Conservation (phyloP, 2,329 filamentous ascomycete species). For the Scedosporium boydii region DNA sequence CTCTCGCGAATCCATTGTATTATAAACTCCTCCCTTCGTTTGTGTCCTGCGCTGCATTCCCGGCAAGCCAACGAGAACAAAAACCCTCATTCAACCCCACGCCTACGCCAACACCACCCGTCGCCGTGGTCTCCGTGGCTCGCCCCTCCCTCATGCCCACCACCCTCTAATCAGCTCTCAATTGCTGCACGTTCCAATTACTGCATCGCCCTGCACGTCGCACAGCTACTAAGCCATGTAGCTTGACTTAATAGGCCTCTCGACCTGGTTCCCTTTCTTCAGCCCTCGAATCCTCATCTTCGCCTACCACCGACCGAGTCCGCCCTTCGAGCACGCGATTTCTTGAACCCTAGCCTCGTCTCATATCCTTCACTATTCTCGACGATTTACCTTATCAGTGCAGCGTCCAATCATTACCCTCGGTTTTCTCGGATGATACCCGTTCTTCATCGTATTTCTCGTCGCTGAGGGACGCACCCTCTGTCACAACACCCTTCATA, state of each 20-base stretch:
- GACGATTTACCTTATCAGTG: neutral
- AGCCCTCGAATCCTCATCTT: neutral
- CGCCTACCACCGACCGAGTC: neutral
- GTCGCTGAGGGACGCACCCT: neutral
- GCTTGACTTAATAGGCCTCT: neutral
- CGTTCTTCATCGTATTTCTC: neutral
- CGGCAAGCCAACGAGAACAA: constrained; percentile 2
- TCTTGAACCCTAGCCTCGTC: neutral
- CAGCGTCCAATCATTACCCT: neutral
- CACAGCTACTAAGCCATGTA: neutral
- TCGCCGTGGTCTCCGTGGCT: neutral
- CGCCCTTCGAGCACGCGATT: neutral
- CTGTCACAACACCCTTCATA: neutral
- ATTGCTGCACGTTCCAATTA: neutral
- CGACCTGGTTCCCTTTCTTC: neutral
- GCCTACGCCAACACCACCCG: neutral
- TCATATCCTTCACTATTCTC: neutral
- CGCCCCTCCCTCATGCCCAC: neutral
- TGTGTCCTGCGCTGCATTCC: neutral
- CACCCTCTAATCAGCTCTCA: neutral
- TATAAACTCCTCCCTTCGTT: neutral
- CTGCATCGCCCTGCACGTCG: neutral
- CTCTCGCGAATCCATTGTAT: neutral
- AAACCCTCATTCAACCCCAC: constrained; percentile 3
- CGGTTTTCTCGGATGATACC: neutral